Conservation (phyloP, 495 filamentous ascomycete species). For the Aspergillus cavernicola region DNA sequence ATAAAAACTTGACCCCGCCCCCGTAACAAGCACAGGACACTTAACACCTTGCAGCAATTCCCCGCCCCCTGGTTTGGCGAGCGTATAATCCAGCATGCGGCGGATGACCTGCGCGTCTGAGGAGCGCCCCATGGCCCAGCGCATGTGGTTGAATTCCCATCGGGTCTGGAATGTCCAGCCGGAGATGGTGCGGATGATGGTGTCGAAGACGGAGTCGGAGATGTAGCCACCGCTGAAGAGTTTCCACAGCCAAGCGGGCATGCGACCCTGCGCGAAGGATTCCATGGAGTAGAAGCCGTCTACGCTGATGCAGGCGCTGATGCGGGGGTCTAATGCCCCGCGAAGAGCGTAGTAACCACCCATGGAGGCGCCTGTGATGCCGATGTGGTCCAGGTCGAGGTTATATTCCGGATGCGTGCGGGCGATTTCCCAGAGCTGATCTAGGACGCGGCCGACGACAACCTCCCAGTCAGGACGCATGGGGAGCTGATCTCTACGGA, state of each 20-base stretch:
- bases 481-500: slow-evolving; percentile 22
- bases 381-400: slow-evolving; percentile 40
- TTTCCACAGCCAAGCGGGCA: slow-evolving; percentile 30
- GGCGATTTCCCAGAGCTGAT: slow-evolving; percentile 19
- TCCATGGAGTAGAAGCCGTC: slow-evolving; percentile 41
- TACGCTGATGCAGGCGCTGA: slow-evolving; percentile 42
- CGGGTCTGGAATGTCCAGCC: neutral
- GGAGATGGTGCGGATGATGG: neutral
- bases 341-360: slow-evolving; percentile 44
- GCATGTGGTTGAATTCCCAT: too few relatives aligned
- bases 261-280: slow-evolving; percentile 23
- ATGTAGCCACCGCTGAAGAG: too few relatives aligned
- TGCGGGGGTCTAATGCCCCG: slow-evolving; percentile 35
- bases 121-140: neutral
- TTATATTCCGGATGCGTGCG: slow-evolving; percentile 23
- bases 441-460: slow-evolving; percentile 28
- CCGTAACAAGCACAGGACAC: neutral
- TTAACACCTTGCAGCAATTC: neutral
- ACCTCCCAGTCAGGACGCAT: slow-evolving; percentile 38
- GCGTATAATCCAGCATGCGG: neutral
- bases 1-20: neutral
- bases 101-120: neutral
- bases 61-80: neutral
- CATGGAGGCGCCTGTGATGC: slow-evolving; percentile 36
- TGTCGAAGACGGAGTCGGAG: slow-evolving; percentile 25